Conservation (phyloP, 2,329 filamentous ascomycete species). For the Monosporascus cannonballus region DNA sequence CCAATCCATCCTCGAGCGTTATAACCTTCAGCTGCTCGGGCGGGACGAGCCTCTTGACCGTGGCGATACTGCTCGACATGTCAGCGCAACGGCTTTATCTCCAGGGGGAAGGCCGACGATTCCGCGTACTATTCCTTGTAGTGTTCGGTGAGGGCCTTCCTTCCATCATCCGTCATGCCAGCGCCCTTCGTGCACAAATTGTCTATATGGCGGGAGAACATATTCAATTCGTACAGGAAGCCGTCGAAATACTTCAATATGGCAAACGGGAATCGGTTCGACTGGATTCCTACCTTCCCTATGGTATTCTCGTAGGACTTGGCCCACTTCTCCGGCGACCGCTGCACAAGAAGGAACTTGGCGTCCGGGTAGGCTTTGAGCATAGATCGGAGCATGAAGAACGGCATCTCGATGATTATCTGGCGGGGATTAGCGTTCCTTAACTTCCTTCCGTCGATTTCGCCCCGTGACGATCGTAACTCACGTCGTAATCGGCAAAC, state of each 20-base stretch:
- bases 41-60: slow-evolving; percentile 21
- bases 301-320: slow-evolving; percentile 24
- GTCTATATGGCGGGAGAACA: not conserved
- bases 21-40: slow-evolving; percentile 19
- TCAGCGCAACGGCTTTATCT: not conserved
- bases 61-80: slow-evolving; percentile 16
- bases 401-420: slow-evolving; percentile 25
- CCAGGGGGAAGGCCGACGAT: not conserved
- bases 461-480: slow-evolving; percentile 1
- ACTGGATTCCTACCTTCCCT: slow-evolving; percentile 2
- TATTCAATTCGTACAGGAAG: slow-evolving; percentile 3
- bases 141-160: slow-evolving; percentile 12
- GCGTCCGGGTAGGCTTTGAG: slow-evolving; percentile 28
- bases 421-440: slow-evolving; percentile 2
- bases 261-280: slow-evolving; percentile 18
- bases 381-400: slow-evolving; percentile 25
- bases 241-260: slow-evolving; percentile 19
- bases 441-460: not conserved
- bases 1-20: slow-evolving; percentile 22
- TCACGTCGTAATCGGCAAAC: slow-evolving; percentile 32
- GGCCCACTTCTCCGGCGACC: slow-evolving; percentile 29
- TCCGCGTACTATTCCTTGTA: slow-evolving; percentile 20
- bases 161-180: slow-evolving; percentile 11
- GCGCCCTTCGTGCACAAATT: slow-evolving; percentile 14
- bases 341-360: slow-evolving; percentile 30